Evolutionary conservation across 306 rosid genomes (phyloP).

Genomic region (Carpinus fangiana): DNA sequence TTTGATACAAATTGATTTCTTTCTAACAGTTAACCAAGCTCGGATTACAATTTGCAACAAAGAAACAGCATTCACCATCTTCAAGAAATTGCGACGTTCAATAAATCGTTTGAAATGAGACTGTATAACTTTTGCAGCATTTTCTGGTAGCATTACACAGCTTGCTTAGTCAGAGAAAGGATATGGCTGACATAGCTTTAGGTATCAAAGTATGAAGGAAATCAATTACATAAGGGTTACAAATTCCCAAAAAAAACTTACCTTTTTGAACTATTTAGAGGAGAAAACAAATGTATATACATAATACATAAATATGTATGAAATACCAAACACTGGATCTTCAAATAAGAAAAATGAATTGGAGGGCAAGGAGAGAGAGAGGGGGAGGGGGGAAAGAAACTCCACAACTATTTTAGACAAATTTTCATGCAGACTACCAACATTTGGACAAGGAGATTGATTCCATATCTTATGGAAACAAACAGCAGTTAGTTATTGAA

Average conservation of each 20-base stretch:
- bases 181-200: not conserved
- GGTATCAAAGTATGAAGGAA: conserved; percentile 15
- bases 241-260: not conserved
- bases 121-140: conserved; percentile 61
- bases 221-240: conserved; percentile 7
- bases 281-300: not conserved
- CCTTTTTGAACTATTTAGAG: not conserved
- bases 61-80: conserved; percentile 41
- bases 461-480: not conserved
- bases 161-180: conserved; percentile 24
- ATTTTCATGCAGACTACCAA: not conserved
- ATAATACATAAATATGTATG: not conserved
- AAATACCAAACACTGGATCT: not conserved
- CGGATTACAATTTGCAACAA: conserved; percentile 65
- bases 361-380: not conserved
- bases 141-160: conserved; percentile 44
- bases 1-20: conserved; percentile 31
- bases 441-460: not conserved
- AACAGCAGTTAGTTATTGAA: not conserved
- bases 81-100: conserved; percentile 45
- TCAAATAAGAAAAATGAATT: not conserved
- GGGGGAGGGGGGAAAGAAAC: not conserved
- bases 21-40: conserved; percentile 59
- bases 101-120: conserved; percentile 51
- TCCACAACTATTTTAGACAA: not conserved